phyloP scores from a whole-genome alignment of 768 basidiomycete genomes.

The Crucibulum laeve region DNA sequence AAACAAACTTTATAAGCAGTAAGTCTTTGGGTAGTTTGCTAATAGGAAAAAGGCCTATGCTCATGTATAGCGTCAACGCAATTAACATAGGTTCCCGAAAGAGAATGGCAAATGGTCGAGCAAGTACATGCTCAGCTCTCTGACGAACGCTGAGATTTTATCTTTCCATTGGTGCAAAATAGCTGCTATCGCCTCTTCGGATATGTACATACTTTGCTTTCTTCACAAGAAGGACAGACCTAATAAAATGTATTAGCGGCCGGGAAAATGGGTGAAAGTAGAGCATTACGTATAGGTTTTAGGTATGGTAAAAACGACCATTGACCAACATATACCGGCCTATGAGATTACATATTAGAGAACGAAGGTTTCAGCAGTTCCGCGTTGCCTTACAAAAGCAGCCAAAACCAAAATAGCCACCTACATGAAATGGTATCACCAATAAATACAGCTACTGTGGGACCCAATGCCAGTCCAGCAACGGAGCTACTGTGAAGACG shows the following conservation, averaged over 20 bases:
- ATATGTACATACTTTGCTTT: conserved; percentile 47
- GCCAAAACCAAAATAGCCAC: conserved; percentile 66
- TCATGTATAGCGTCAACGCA: conserved; percentile 58
- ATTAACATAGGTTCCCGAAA: conserved; percentile 66
- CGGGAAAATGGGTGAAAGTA: conserved; percentile 2
- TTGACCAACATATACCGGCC: conserved; percentile 44
- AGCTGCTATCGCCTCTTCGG: conserved; percentile 47
- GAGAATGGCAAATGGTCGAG: conserved; percentile 60
- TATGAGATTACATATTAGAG: too few relatives aligned
- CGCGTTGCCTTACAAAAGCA: conserved; percentile 43
- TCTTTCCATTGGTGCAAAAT: conserved; percentile 48
- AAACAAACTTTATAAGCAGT: conserved; percentile 43
- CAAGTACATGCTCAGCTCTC: conserved; percentile 40
- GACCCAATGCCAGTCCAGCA: conserved; percentile 64
- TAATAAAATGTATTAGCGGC: too few relatives aligned
- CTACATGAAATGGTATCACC: conserved; percentile 35
- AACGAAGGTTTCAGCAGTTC: too few relatives aligned
- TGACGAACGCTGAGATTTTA: conserved; percentile 30
- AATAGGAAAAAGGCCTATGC: conserved; percentile 27
- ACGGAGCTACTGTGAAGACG: conserved; percentile 60
- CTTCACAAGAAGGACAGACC: conserved; percentile 51
- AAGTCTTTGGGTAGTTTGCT: neutral
- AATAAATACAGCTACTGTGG: conserved; percentile 49
- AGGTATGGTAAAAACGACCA: conserved; percentile 52
- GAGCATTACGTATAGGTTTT: conserved; percentile 60